Base-by-base conservation (phyloP, 495 filamentous ascomycete genomes). In the Penicillium fimorum region DNA sequence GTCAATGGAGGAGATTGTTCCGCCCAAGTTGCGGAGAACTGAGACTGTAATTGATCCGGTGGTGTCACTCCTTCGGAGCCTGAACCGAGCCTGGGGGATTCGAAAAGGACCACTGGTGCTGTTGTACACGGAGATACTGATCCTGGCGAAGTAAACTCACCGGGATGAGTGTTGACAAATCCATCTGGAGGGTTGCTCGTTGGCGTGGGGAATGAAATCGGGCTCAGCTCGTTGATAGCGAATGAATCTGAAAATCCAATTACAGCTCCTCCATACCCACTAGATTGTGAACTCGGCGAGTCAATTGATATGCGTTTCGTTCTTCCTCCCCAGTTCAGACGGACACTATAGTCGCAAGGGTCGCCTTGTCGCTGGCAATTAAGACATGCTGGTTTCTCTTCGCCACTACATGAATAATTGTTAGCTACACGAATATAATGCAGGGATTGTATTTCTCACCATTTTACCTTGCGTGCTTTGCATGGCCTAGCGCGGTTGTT, bases 401-500 rank as follows among this genome's bases (percentile, higher is more conserved):
- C 91, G 18, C 87, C 91, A 67, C 72, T 77, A 46, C 42, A 55
- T 57, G 50, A 50, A 22, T 32, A 37, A 1, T 48, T 52, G 13
- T 43, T 30, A 55, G 47, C 20, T 8, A 55, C 11, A 12, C 29
- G 13, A 17, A 9, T 4, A 27, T 25, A 1, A 32, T 37, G 13
- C 18, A 27, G 8, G 9, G 2, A n/a, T 10, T 8, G 15, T 32
- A 22, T 4, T 32, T 61, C 62, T 62, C 75, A 82, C 81, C 90
- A 94, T 76, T 96, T 94, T 58, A 94, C 85, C 68, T 93, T 96
- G 50, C 88, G 81, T 51, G 84, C 82, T 71, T 95, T 95, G 75
- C 90, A 95, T 20, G 87, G 87, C 87, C 88, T 91, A 52, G 35
- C 24, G 8, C 15, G 17, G 20, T 12, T 24, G 18, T 66, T 45